Conservation (phyloP, 2,329 filamentous ascomycete genomes). For the Botryotinia globosa region DNA sequence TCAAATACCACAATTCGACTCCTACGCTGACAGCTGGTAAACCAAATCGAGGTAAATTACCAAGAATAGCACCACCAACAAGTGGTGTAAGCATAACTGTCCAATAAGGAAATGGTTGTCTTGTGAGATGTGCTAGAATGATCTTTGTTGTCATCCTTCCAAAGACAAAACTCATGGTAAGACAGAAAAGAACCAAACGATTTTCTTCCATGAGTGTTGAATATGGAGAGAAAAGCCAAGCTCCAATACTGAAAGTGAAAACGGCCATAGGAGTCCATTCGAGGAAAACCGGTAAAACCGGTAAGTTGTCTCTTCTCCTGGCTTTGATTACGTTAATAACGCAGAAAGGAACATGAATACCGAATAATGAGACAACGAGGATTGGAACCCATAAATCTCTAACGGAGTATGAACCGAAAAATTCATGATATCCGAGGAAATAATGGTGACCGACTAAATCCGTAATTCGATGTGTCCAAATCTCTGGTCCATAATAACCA, state of each 20-base stretch:
- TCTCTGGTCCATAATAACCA: constrained; percentile 80
- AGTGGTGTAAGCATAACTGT: constrained; percentile 87
- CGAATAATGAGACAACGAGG: constrained; percentile 62
- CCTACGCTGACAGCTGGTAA: constrained; percentile 62
- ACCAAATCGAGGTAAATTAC: constrained; percentile 77
- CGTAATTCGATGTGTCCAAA: constrained; percentile 77
- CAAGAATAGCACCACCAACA: constrained; percentile 77
- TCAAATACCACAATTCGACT: constrained; percentile 76
- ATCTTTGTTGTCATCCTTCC: constrained; percentile 99
- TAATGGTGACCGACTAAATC: constrained; percentile 61
- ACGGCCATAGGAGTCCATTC: constrained; percentile 92
- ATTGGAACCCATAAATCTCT: constrained; percentile 84
- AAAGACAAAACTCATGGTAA: constrained; percentile 95
- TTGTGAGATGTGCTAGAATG: constrained; percentile 90
- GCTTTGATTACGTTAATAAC: constrained; percentile 81
- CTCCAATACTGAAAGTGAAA: constrained; percentile 69
- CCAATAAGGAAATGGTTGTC: constrained; percentile 95
- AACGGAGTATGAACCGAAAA: constrained; percentile 71
- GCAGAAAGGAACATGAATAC: constrained; percentile 83
- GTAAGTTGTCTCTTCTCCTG: constrained; percentile 66
- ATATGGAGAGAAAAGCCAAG: constrained; percentile 89
- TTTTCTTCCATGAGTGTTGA: constrained; percentile 79
- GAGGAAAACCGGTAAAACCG: constrained; percentile 78
- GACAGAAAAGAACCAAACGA: constrained; percentile 85
- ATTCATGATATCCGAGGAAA: constrained; percentile 51